Evolutionary conservation across 139 green algal species (phyloP).

Genomic region (Chlamydomonas incerta): DNA sequence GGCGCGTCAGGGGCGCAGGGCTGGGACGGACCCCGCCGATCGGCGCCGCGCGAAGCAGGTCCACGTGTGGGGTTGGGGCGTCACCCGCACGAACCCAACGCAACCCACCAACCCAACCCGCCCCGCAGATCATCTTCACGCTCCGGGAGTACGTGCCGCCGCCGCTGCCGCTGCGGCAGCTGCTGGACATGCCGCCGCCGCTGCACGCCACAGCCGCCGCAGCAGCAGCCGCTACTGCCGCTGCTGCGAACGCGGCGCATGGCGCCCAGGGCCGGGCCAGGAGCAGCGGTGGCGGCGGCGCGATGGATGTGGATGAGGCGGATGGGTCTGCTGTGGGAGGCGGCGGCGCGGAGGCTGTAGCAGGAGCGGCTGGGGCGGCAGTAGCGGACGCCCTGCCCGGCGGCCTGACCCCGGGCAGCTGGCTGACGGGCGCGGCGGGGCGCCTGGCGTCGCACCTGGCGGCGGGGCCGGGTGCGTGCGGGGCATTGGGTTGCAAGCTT

Average conservation of each 20-base stretch:
- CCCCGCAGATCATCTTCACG: slow-evolving; percentile 41
- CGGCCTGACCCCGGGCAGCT: background rate
- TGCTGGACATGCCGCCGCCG: slow-evolving; percentile 1
- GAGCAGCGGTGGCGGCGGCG: background rate
- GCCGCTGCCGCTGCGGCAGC: background rate
- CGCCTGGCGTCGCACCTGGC: slow-evolving; percentile 27
- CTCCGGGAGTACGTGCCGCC: background rate
- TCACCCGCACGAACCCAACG: background rate
- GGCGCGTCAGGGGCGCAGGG: too few relatives aligned
- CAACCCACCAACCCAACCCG: too few relatives aligned
- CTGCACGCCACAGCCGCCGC: background rate
- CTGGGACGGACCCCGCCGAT: too few relatives aligned
- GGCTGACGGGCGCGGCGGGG: slow-evolving; percentile 36
- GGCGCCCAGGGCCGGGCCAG: background rate
- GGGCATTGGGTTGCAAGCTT: too few relatives aligned
- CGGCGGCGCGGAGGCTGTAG: too few relatives aligned
- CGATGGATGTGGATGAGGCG: background rate
- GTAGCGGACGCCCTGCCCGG: too few relatives aligned
- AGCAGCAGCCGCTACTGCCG: background rate
- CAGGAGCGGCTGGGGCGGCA: too few relatives aligned
- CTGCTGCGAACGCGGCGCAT: too few relatives aligned
- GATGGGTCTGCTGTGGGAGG: background rate
- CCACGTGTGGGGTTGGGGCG: too few relatives aligned
- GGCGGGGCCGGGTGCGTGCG: slow-evolving; percentile 4
- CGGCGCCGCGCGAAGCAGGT: too few relatives aligned